Percentiles rank a stretch among this genome's conserved stretches.
Evolutionary conservation across 352 stramenopile genomes (phyloP).

Genomic region (Phytophthora lateralis): DNA sequence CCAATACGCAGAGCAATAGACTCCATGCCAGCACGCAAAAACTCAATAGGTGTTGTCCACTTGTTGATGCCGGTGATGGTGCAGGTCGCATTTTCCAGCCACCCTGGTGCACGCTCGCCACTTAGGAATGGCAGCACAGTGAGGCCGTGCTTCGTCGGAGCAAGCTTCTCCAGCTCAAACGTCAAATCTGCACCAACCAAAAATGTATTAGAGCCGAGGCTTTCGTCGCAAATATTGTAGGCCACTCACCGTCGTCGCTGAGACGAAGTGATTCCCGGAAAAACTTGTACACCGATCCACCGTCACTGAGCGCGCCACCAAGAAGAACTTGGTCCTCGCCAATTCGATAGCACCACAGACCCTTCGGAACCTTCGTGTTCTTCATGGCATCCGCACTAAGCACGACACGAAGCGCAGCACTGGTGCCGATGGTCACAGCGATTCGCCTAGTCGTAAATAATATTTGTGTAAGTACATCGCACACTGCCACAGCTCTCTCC

Average conservation of each 20-base stretch:
- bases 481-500: not conserved
- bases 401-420: constrained; percentile 92
- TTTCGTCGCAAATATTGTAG: constrained; percentile 1
- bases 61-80: constrained; percentile 92
- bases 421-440: constrained; percentile 94
- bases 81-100: constrained; percentile 88
- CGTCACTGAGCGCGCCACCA: constrained; percentile 95
- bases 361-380: constrained; percentile 76
- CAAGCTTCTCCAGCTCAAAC: constrained; percentile 52
- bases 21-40: constrained; percentile 92
- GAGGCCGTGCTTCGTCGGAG: constrained; percentile 72
- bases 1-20: constrained; percentile 91
- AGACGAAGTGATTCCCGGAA: constrained; percentile 77
- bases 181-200: constrained; percentile 17
- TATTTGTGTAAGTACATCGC: constrained; percentile 8
- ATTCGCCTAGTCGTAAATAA: constrained; percentile 63
- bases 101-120: constrained; percentile 93
- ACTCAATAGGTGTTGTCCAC: constrained; percentile 86
- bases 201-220: not conserved
- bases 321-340: constrained; percentile 86
- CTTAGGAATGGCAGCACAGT: constrained; percentile 93
- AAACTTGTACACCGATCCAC: constrained; percentile 96
- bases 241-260: constrained; percentile 43
- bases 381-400: constrained; percentile 57
- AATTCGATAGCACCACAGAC: constrained; percentile 95